A percentile compares a stretch with the other conserved stretches of the same genome.
These are phyloP conservation scores for Phytophthora pluvialis DNA, from an alignment of 352 stramenopile species.

Conservation along the genomic window DNA sequence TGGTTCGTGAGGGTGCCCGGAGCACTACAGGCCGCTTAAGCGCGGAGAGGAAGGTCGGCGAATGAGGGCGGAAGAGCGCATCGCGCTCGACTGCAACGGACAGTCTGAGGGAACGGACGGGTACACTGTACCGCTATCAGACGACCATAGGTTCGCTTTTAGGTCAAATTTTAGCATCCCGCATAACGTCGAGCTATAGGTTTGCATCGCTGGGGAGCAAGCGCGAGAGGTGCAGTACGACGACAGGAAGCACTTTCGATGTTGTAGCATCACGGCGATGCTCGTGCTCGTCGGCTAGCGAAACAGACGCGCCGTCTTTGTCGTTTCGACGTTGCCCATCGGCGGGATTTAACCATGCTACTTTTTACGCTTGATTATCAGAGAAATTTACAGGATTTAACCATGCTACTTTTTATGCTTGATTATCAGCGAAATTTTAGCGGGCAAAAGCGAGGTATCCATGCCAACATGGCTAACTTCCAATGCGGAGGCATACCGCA, in stretches of 20 bases:
- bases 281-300: neutral
- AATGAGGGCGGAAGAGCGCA: constrained; percentile 37
- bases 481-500: neutral
- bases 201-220: neutral
- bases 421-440: constrained; percentile 3
- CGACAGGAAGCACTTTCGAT: neutral
- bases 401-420: no score
- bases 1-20: neutral
- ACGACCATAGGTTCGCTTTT: constrained; percentile 21
- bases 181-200: neutral
- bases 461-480: neutral
- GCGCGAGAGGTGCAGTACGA: neutral
- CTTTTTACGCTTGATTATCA: constrained; percentile 24
- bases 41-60: constrained; percentile 16
- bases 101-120: constrained; percentile 18
- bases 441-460: neutral
- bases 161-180: neutral
- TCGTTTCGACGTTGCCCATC: constrained; percentile 27
- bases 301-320: constrained; percentile 1
- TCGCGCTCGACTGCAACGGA: constrained; percentile 17
- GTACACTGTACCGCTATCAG: constrained; percentile 27
- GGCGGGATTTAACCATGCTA: constrained; percentile 15
- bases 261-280: constrained; percentile 2
- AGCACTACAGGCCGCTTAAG: neutral
- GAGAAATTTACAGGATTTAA: constrained; percentile 6